Base-by-base conservation (phyloP, 768 basidiomycete species). In the Coprinellus micaceus region DNA sequence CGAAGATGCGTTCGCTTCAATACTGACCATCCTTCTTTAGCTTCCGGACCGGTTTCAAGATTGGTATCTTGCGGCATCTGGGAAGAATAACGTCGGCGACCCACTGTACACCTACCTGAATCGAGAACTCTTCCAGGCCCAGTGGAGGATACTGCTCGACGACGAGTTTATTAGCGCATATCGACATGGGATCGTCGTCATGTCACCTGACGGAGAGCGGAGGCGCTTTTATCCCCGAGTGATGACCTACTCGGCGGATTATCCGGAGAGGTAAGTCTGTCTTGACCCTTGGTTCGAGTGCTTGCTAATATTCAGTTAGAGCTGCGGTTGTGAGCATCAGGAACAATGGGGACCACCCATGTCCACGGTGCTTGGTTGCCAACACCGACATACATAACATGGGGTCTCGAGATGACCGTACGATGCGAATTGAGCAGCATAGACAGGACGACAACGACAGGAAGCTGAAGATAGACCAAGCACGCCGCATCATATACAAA, bases 261-360 rank as follows among this genome's bases (percentile, higher is more conserved):
- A 56, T 19, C 54, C 54, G 0, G 45, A 56, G 22, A 56, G 47
- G 54, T 56, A 15, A 37, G 36, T 56, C 3, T 50, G 2, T 26
- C n/a, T 41, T 40, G 40, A 6, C 19, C 6, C 19, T 43, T 10
- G n/a, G 69, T 7, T 7, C 40, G 19, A 43, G 7, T 43, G n/a
- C 10, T 43, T 43, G 19, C 7, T 37, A 15, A 43, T 43, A 17
- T 19, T 9, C 19, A 43, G 5, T 17, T 9, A 43, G 40, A 21
- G n/a, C 40, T 7, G n/a, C 19, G 7, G 7, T 72, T 17, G 66
- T 69, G 19, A 64, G 63, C 5, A 66, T 79, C 13, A 60, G 67
- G 17, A 65, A 71, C 47, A 66, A 68, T 13, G 78, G 73, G 0
- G 19, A 57, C 1, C 77, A 67, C 49, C 71, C 71, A 6, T 75